Evolutionary conservation across 305 asterid species (phyloP).

Genomic region (Solanum hybrid): DNA sequence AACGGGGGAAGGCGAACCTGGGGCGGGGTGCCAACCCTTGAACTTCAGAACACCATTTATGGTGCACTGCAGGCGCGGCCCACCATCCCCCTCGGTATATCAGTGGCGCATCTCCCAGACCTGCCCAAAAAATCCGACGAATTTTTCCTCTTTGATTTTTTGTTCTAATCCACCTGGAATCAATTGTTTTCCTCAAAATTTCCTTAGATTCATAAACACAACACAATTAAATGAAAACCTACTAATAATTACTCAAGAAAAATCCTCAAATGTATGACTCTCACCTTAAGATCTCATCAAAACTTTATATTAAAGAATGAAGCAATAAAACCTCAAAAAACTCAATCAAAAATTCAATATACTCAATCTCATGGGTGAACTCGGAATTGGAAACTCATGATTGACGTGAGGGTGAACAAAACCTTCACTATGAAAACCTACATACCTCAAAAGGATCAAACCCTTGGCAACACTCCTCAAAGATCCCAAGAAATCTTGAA

Average conservation of each 20-base stretch:
- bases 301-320: neutral
- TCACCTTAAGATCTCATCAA: neutral
- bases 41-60: neutral
- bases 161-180: neutral
- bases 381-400: neutral
- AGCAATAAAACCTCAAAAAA: neutral
- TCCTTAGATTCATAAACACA: too few relatives aligned
- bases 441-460: neutral
- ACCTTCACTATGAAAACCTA: neutral
- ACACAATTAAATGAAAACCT: neutral
- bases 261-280: too few relatives aligned
- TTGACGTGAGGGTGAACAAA: neutral
- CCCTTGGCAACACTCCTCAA: neutral
- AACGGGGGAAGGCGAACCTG: neutral
- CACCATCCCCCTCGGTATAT: fast-evolving
- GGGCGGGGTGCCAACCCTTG: neutral
- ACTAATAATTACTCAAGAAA: neutral
- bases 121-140: too few relatives aligned
- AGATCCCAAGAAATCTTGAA: neutral
- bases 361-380: neutral
- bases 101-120: neutral
- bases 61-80: neutral
- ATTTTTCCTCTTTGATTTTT: neutral
- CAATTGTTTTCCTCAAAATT: neutral
- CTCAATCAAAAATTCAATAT: neutral